Conservation (phyloP, 2,329 filamentous ascomycete species). For the Neofusicoccum sp. region DNA sequence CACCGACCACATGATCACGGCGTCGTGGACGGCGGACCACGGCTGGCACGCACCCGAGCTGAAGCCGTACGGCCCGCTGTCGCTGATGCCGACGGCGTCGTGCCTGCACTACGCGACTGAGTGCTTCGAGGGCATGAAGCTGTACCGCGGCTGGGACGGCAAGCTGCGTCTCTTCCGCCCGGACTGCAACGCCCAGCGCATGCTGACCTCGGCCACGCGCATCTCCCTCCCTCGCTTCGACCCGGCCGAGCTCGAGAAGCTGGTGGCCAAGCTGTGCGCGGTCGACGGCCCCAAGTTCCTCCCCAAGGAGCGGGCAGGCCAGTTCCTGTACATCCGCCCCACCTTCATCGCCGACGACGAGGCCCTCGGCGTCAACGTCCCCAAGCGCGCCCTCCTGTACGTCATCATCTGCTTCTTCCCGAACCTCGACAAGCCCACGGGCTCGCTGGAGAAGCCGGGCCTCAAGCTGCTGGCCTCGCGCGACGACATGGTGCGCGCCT, state of each 20-base stretch:
- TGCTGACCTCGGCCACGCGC: constrained; percentile 55
- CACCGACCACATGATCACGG: constrained; percentile 88
- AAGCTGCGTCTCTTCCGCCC: constrained; percentile 76
- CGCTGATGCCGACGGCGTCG: constrained; percentile 76
- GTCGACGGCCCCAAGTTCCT: constrained; percentile 78
- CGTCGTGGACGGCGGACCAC: constrained; percentile 59
- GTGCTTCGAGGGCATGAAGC: constrained; percentile 86
- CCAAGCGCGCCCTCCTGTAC: constrained; percentile 83
- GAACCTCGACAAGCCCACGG: constrained; percentile 35
- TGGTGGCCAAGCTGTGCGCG: constrained; percentile 69
- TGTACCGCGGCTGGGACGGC: constrained; percentile 66
- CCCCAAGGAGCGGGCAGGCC: constrained; percentile 64
- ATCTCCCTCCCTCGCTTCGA: constrained; percentile 75
- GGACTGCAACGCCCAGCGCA: constrained; percentile 67
- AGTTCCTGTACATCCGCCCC: constrained; percentile 81
- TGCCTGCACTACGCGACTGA: constrained; percentile 87
- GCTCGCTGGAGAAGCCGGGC: constrained; percentile 22
- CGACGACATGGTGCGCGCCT: constrained; percentile 82
- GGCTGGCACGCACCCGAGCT: constrained; percentile 76
- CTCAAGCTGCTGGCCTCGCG: constrained; percentile 74
- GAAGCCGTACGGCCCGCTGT: constrained; percentile 72
- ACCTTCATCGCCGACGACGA: constrained; percentile 81
- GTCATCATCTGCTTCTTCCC: constrained; percentile 61
- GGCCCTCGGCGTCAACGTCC: constrained; percentile 76
- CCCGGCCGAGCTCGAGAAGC: constrained; percentile 67